Conservation (phyloP, 2,329 filamentous ascomycete species). For the Septoria petroselini region DNA sequence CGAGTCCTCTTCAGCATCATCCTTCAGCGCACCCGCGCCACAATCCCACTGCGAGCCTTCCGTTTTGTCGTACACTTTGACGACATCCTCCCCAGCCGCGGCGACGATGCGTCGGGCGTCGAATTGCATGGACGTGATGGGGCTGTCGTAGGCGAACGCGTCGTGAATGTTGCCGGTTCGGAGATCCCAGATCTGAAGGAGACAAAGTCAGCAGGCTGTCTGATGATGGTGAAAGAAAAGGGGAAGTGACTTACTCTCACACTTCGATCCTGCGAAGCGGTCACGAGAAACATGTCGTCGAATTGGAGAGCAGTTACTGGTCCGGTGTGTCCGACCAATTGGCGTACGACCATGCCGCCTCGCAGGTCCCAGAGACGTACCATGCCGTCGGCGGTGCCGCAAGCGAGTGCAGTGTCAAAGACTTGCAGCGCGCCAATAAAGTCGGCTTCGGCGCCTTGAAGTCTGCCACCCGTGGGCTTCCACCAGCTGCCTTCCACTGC, state of each 20-base stretch:
- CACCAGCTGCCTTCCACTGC: constrained; percentile 52
- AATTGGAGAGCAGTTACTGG: constrained; percentile 94
- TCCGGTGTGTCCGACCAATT: constrained; percentile 90
- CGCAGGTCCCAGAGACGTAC: constrained; percentile 94
- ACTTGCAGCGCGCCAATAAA: constrained; percentile 95
- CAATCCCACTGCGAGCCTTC: constrained; percentile 97
- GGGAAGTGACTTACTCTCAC: constrained; percentile 70
- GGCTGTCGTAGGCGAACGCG: constrained; percentile 89
- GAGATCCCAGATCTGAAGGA: constrained; percentile 90
- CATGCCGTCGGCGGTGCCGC: constrained; percentile 96
- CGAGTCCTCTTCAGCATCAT: constrained; percentile 52
- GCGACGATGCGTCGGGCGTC: constrained; percentile 84
- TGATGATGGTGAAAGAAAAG: too few relatives aligned
- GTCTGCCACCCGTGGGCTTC: constrained; percentile 61
- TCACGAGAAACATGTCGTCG: constrained; percentile 91
- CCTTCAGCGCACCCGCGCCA: constrained; percentile 73
- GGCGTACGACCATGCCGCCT: constrained; percentile 94
- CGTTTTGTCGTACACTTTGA: constrained; percentile 97
- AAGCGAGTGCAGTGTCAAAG: constrained; percentile 92
- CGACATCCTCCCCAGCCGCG: constrained; percentile 86
- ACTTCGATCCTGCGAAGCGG: constrained; percentile 86
- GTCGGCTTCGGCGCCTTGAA: constrained; percentile 68
- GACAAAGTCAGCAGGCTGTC: constrained; percentile 31
- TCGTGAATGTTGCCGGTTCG: constrained; percentile 93
- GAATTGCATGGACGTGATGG: constrained; percentile 96